A percentile compares a stretch with the other conserved stretches of the same genome.
Evolutionary conservation across 1,284 basidiomycete genomes (phyloP).

Genomic region (Athelia psychrophila): DNA sequence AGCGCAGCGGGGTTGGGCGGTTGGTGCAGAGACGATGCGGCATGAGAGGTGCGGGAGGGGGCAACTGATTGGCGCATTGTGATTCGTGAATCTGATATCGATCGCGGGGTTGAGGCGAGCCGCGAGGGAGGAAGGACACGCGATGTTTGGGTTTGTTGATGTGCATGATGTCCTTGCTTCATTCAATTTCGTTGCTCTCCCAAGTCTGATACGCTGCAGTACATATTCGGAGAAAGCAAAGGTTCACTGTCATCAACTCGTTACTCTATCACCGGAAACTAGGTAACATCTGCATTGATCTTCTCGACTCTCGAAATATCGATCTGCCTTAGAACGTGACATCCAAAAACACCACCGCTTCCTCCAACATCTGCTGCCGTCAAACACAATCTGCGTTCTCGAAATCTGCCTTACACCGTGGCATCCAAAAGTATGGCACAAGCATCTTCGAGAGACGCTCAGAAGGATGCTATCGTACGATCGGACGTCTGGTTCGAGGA

Average conservation of each 20-base stretch:
- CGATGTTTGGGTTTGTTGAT: background rate
- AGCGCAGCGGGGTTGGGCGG: conserved; percentile 43
- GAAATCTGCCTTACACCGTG: background rate
- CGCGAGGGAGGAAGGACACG: background rate
- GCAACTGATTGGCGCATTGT: conserved; percentile 62
- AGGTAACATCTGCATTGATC: no score
- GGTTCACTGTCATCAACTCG: no score
- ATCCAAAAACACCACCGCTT: no score
- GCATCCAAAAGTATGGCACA: background rate
- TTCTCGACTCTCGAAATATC: no score
- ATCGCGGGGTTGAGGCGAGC: background rate
- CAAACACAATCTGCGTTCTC: background rate
- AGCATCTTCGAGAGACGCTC: no score
- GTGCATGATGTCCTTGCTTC: background rate
- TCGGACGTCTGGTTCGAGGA: no score
- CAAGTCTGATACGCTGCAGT: background rate
- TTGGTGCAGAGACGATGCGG: conserved; percentile 22
- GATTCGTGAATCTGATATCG: no score
- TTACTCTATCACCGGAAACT: no score
- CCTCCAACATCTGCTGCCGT: no score
- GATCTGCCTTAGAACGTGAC: no score
- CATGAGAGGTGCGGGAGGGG: conserved; percentile 48
- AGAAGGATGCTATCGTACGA: no score
- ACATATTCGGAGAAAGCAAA: no score
- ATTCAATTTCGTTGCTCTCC: background rate